Evolutionary conservation across 192 early-diverging fungal species (phyloP).

Genomic region (Entomortierella lignicola): DNA sequence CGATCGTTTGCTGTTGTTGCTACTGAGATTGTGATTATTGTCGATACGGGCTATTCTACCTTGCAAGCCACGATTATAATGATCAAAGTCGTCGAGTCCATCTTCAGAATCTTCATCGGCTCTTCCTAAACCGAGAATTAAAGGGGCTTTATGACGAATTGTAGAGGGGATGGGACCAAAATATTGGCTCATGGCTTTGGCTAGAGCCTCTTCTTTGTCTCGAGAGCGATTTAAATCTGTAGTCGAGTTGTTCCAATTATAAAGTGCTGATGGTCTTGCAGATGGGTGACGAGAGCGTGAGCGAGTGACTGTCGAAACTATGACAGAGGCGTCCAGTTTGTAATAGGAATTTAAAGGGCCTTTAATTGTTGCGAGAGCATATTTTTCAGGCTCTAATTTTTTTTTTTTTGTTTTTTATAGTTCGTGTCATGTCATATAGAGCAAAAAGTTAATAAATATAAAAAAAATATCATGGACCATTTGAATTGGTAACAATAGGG

Average conservation of each 20-base stretch:
- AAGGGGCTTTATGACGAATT: conserved; percentile 21
- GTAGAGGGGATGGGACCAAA: conserved; percentile 44
- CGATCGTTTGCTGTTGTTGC: conserved; percentile 6
- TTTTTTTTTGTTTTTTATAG: too few relatives aligned
- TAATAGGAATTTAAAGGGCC: conserved; percentile 25
- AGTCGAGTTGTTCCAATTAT: conserved; percentile 55
- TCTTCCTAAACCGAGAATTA: conserved; percentile 36
- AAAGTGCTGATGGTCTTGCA: conserved; percentile 23
- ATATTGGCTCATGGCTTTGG: conserved; percentile 45
- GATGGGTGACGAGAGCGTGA: conserved; percentile 34
- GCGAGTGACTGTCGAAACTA: conserved; percentile 25
- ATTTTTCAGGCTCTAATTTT: conserved; percentile 26
- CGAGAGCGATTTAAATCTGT: conserved; percentile 38
- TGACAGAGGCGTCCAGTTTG: conserved; percentile 19
- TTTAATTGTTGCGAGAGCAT: conserved; percentile 29
- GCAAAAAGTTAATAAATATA: neutral
- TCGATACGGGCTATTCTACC: too few relatives aligned
- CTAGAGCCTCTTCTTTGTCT: conserved; percentile 48
- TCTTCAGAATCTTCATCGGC: conserved; percentile 9
- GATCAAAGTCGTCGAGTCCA: conserved; percentile 16
- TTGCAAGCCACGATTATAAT: neutral
- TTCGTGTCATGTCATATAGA: too few relatives aligned
- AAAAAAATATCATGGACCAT: conserved; percentile 5
- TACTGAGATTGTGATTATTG: neutral
- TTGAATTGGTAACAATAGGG: too few relatives aligned